Evolutionary conservation across 2,329 filamentous ascomycete genomes (phyloP).

Genomic region (Xylaria sp.): DNA sequence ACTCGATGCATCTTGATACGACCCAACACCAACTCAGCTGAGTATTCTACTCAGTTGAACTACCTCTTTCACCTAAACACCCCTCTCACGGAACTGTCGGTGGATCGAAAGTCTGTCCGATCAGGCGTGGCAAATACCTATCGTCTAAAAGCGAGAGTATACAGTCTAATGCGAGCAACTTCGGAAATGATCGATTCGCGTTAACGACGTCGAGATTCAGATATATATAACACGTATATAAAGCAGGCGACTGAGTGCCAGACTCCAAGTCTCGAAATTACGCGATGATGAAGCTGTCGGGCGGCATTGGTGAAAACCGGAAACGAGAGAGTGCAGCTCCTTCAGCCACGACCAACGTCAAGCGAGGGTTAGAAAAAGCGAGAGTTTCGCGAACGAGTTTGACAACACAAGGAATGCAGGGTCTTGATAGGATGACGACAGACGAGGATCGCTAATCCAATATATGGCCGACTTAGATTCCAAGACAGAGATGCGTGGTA

Average conservation of each 20-base stretch:
- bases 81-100: slow-evolving; percentile 15
- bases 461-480: slow-evolving; percentile 45
- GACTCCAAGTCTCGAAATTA: slow-evolving; percentile 49
- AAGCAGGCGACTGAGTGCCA: slow-evolving; percentile 45
- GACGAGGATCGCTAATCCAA: slow-evolving; percentile 40
- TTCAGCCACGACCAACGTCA: slow-evolving; percentile 20
- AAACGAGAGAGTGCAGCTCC: slow-evolving; percentile 33
- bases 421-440: slow-evolving; percentile 37
- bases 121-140: slow-evolving; percentile 13
- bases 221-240: slow-evolving; percentile 18
- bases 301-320: slow-evolving; percentile 41
- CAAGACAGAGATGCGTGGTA: slow-evolving; percentile 45
- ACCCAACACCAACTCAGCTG: slow-evolving; percentile 27
- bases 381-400: slow-evolving; percentile 29
- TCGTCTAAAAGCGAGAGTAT: slow-evolving; percentile 28
- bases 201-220: slow-evolving; percentile 32
- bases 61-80: slow-evolving; percentile 27
- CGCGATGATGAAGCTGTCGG: slow-evolving; percentile 41
- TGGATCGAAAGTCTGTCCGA: slow-evolving; percentile 6
- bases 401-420: slow-evolving; percentile 47
- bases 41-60: slow-evolving; percentile 31
- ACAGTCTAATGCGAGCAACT: slow-evolving; percentile 12
- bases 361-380: slow-evolving; percentile 31
- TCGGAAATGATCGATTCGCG: slow-evolving; percentile 33
- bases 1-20: slow-evolving; percentile 45